Conservation (phyloP, 352 stramenopile genomes). For the Phytophthora pini region DNA sequence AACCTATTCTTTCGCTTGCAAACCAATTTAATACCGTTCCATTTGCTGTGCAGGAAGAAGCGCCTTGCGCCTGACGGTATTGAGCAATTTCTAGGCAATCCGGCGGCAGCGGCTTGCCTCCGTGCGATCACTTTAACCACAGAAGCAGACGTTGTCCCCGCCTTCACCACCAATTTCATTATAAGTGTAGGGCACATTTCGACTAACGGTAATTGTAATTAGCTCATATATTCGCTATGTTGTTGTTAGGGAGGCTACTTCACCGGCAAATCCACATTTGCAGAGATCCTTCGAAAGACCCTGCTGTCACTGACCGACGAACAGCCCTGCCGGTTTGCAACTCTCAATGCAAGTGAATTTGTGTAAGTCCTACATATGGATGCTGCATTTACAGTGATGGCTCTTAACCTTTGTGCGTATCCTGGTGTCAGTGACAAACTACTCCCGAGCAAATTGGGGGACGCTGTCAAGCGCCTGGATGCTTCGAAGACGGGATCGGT, state of each 20-base stretch:
- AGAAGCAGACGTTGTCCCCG: slow-evolving; percentile 1
- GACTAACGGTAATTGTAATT: not conserved
- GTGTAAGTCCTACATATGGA: slow-evolving; percentile 28
- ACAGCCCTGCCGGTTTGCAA: slow-evolving; percentile 33
- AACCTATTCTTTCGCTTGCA: not conserved
- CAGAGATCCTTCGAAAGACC: slow-evolving; percentile 45
- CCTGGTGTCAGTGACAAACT: slow-evolving; percentile 19
- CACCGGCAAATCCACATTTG: slow-evolving; percentile 61
- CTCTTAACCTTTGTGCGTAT: not conserved
- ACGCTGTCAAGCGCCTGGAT: slow-evolving; percentile 21
- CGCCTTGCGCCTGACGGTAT: slow-evolving; percentile 40
- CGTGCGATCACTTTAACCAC: slow-evolving; percentile 40
- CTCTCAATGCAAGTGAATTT: slow-evolving; percentile 48
- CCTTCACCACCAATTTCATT: slow-evolving; percentile 69
- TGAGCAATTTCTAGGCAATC: slow-evolving; percentile 62
- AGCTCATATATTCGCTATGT: not conserved
- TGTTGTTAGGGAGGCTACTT: slow-evolving; percentile 46
- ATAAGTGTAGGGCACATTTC: slow-evolving; percentile 49
- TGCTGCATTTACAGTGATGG: not conserved
- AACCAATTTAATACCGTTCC: not conserved
- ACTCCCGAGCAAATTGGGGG: slow-evolving; percentile 24
- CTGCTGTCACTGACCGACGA: slow-evolving; percentile 31
- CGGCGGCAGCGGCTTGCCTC: slow-evolving; percentile 37
- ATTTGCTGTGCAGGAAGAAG: slow-evolving; percentile 36
- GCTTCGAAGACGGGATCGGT: slow-evolving; percentile 29